Evolutionary conservation across 2,329 filamentous ascomycete genomes (phyloP), one percentile per base, ranked within the genome.

Genomic region (Thelonectria discophora): DNA sequence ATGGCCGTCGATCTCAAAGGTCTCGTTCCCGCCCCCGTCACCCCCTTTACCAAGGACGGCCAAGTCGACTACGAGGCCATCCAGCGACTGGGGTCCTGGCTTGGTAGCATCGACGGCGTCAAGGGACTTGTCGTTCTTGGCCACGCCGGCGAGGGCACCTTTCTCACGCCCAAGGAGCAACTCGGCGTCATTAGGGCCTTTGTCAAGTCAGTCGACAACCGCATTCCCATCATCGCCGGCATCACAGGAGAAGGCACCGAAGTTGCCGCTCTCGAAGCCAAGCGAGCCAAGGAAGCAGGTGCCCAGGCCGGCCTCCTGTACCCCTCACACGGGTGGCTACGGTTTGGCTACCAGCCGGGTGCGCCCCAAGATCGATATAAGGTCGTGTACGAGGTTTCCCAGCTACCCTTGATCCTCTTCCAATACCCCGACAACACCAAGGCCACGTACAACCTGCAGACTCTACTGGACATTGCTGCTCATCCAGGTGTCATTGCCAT

Each of bases 371-470:
- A 84, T 65, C 77, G 82, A 34, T 84, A 84, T 75, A 78, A 77
- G 69, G 74, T 73, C 1, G 81, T 85, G 8, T 84, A 81, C 61
- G 82, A 84, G 74, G 77, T 78, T 43, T 82, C 79, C 27, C 75
- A 78, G 3, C 74, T 84, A 46, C 82, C 82, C 3, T 73, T 85
- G 34, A 84, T 84, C 57, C 75, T 84, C 4, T 84, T 85, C 73
- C 82, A 84, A 69, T 84, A 84, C 52, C 82, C 82, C 13, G 81
- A 85, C 72, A 79, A 78, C 72, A 84, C 82, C 17, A 84, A 84
- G 70, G 81, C 81, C 3, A 83, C 79, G 1, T 84, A 84, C 69
- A 81, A 72, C 63, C 74, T 85, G 20, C 76, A 84, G 63, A 85
- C 82, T 0, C 78, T 84, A 64, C 78, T 85, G 2, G 82, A 85